A percentile compares a stretch with the other conserved stretches of the same genome.
Conservation (phyloP, 2,329 filamentous ascomycete genomes). For the Periconia macrospinosa region DNA sequence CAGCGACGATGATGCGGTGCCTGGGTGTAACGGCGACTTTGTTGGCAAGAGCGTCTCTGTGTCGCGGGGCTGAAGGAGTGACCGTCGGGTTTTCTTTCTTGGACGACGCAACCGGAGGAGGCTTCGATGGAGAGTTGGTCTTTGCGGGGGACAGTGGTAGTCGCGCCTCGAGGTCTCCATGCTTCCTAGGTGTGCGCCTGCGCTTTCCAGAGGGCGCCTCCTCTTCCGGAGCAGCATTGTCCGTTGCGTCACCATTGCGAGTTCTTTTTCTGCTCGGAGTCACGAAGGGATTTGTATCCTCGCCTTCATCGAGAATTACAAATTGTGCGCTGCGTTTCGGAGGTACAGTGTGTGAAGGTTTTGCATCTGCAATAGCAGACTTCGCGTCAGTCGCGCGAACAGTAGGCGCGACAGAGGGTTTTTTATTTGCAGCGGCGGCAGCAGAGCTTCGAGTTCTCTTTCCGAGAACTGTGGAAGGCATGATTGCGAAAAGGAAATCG, state of each 20-base stretch:
- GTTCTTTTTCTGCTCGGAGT: slow-evolving; percentile 36
- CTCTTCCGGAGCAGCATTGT: slow-evolving; percentile 46
- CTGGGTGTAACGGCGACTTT: slow-evolving; percentile 76
- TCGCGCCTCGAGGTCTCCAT: slow-evolving; percentile 47
- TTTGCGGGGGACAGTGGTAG: slow-evolving; percentile 50
- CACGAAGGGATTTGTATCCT: slow-evolving; percentile 66
- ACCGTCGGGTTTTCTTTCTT: slow-evolving; percentile 45
- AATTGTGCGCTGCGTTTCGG: slow-evolving; percentile 49
- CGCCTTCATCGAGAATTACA: slow-evolving; percentile 60
- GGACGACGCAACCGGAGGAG: slow-evolving; percentile 48
- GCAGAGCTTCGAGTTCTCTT: slow-evolving; percentile 42
- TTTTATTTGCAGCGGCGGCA: slow-evolving; percentile 16
- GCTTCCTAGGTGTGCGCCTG: slow-evolving; percentile 46
- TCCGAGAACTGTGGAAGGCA: slow-evolving; percentile 41
- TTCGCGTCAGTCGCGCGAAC: slow-evolving; percentile 27
- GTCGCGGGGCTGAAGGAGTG: slow-evolving; percentile 72
- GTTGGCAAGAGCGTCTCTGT: slow-evolving; percentile 74
- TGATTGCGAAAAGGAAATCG: slow-evolving; percentile 13
- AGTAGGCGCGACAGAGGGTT: slow-evolving; percentile 4
- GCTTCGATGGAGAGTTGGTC: slow-evolving; percentile 51
- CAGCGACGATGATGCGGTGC: slow-evolving; percentile 77
- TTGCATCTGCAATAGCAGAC: slow-evolving; percentile 21
- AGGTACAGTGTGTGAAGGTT: slow-evolving; percentile 33
- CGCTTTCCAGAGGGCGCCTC: slow-evolving; percentile 40
- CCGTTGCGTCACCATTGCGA: slow-evolving; percentile 47